Evolutionary conservation across 2,329 filamentous ascomycete genomes (phyloP).

Genomic region (Metarhizium brunneum): DNA sequence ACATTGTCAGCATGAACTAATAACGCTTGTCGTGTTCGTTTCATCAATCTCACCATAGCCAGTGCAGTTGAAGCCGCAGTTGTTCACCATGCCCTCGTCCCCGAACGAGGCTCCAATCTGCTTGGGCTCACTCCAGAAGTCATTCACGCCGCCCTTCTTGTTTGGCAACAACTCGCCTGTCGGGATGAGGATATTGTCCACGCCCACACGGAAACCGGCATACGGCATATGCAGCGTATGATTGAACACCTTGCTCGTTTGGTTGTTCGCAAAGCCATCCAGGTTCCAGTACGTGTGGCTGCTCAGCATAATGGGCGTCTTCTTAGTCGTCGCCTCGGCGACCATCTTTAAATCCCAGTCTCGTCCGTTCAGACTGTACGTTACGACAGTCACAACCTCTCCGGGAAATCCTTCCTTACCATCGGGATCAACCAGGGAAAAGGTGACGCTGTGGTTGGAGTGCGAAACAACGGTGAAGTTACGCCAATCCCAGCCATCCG

Average conservation of each 20-base stretch:
- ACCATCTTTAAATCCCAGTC: slow-evolving; percentile 68
- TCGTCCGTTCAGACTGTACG: slow-evolving; percentile 58
- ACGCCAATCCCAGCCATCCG: slow-evolving; percentile 66
- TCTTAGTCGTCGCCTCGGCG: slow-evolving; percentile 60
- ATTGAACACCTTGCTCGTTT: slow-evolving; percentile 56
- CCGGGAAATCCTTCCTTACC: slow-evolving; percentile 72
- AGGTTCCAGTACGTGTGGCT: slow-evolving; percentile 74
- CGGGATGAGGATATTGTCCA: slow-evolving; percentile 64
- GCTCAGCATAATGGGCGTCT: slow-evolving; percentile 76
- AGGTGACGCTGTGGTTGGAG: slow-evolving; percentile 60
- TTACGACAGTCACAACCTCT: slow-evolving; percentile 64
- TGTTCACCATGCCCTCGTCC: slow-evolving; percentile 52
- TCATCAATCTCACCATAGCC: slow-evolving; percentile 59
- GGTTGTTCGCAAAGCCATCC: slow-evolving; percentile 67
- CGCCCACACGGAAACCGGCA: slow-evolving; percentile 57
- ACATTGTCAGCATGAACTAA: background rate
- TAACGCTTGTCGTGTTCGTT: background rate
- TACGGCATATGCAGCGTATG: slow-evolving; percentile 67
- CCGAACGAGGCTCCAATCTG: slow-evolving; percentile 63
- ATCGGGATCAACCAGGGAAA: slow-evolving; percentile 63
- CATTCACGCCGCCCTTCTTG: slow-evolving; percentile 57
- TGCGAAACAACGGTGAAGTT: slow-evolving; percentile 70
- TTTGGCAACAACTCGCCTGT: slow-evolving; percentile 69
- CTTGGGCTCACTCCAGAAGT: slow-evolving; percentile 78
- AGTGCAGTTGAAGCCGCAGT: slow-evolving; percentile 74